phyloP scores from a whole-genome alignment of 441 rosid species.

The Syzygium syzygioides region DNA sequence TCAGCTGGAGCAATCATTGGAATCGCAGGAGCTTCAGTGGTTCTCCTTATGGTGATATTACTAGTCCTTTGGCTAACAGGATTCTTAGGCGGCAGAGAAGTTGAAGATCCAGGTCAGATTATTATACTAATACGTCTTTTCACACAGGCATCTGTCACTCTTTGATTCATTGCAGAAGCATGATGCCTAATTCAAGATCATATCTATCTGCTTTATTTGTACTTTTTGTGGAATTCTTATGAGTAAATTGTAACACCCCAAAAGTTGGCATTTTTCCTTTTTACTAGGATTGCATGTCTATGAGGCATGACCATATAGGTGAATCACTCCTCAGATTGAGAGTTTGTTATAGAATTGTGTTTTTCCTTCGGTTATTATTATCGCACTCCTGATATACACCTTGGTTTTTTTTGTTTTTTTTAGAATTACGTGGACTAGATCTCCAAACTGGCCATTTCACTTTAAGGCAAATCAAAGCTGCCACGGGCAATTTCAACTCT shows the following conservation, averaged over 20 bases:
- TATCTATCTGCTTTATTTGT: not conserved
- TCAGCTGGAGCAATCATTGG: constrained; percentile 68
- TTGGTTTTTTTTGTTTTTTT: not conserved
- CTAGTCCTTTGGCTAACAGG: not conserved
- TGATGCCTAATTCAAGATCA: not conserved
- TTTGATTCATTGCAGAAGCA: not conserved
- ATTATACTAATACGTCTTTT: not conserved
- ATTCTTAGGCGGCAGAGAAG: not conserved
- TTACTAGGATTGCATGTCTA: not conserved
- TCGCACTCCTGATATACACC: not conserved
- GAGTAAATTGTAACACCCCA: not conserved
- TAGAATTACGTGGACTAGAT: constrained; percentile 51
- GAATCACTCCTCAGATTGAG: no score
- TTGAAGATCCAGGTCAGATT: constrained; percentile 7
- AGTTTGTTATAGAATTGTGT: no score
- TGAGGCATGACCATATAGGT: no score
- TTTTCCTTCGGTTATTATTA: not conserved
- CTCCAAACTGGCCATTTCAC: constrained; percentile 62
- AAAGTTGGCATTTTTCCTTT: not conserved
- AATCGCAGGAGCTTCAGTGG: constrained; percentile 19
- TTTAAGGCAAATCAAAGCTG: constrained; percentile 63
- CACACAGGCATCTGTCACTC: not conserved
- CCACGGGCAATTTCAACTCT: constrained; percentile 60
- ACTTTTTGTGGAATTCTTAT: not conserved
- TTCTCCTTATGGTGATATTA: not conserved